Evolutionary conservation across 495 filamentous ascomycete species (phyloP).

Genomic region (Neurospora hispaniola): DNA sequence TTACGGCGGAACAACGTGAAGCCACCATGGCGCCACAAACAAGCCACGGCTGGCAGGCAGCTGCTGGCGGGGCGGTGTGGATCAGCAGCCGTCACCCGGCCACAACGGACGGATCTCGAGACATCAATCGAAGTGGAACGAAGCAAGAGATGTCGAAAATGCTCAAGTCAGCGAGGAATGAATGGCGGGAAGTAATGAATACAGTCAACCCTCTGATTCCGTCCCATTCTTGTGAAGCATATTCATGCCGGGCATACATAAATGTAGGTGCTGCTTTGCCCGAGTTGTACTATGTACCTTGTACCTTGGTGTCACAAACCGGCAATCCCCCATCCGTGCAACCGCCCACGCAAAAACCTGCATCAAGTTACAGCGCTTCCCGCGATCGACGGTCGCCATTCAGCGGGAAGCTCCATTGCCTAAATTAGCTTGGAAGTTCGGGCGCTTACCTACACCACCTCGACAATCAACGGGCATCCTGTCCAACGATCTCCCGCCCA

Average conservation of each 20-base stretch:
- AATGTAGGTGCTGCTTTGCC: neutral
- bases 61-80: neutral
- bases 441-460: neutral
- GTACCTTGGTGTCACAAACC: neutral
- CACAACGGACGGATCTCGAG: no score
- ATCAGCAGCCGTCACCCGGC: no score
- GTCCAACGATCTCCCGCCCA: neutral
- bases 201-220: no score
- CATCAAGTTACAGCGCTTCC: neutral
- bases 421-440: neutral
- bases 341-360: neutral
- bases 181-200: no score
- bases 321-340: neutral
- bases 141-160: neutral
- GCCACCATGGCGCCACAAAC: neutral
- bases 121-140: no score
- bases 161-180: neutral
- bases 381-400: neutral
- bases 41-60: neutral
- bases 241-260: no score
- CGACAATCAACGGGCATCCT: neutral
- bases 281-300: neutral
- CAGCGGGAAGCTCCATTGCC: neutral
- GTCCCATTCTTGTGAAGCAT: no score
- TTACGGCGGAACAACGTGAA: neutral